Percentiles rank a stretch among this genome's conserved stretches.
phyloP scores from a whole-genome alignment of 176 grass and related monocot genomes.

The Hordeum marinum region DNA sequence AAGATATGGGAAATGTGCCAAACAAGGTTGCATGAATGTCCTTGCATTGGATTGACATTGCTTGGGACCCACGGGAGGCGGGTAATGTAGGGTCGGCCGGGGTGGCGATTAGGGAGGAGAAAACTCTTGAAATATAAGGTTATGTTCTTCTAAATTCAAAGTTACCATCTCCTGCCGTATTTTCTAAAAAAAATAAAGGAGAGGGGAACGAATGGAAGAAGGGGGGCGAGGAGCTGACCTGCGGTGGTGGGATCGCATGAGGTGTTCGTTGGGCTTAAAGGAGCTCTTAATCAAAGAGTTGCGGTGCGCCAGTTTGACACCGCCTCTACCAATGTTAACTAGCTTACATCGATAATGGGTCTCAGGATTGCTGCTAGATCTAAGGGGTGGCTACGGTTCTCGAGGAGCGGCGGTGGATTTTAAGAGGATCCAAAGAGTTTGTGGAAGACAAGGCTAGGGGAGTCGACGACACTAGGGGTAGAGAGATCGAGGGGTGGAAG shows the following conservation, averaged over 20 bases:
- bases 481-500: neutral
- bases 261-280: neutral
- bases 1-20: neutral
- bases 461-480: neutral
- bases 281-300: neutral
- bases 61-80: neutral
- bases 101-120: neutral
- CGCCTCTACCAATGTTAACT: too few relatives aligned
- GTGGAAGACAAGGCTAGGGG: neutral
- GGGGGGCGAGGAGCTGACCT: too few relatives aligned
- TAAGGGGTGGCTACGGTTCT: neutral
- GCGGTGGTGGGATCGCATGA: neutral
- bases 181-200: neutral
- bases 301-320: neutral
- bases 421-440: neutral
- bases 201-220: neutral
- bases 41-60: neutral
- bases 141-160: neutral
- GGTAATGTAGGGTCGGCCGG: neutral
- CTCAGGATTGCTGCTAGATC: neutral
- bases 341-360: neutral
- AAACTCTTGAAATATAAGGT: neutral
- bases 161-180: neutral
- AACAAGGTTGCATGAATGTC: neutral
- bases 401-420: neutral